phyloP scores from a whole-genome alignment of 805 yeast genomes.

The Kockiozyma suomiensis region DNA sequence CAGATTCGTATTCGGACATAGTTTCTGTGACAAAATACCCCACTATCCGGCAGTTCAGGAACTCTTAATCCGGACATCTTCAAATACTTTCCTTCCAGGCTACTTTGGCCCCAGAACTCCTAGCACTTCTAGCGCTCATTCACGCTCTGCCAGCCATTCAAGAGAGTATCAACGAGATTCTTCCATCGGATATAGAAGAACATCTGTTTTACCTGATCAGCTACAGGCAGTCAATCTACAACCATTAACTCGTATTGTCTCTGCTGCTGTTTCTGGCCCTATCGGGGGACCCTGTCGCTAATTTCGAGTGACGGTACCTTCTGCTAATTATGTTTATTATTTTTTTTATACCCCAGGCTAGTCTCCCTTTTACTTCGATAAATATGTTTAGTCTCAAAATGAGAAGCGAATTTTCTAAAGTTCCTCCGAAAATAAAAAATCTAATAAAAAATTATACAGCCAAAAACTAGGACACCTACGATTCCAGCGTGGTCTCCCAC shows the following conservation, averaged over 20 bases:
- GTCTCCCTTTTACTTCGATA: too few relatives aligned
- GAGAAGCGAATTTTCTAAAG: too few relatives aligned
- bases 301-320: too few relatives aligned
- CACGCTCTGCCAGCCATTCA: background rate
- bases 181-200: background rate
- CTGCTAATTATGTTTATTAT: too few relatives aligned
- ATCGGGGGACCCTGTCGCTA: too few relatives aligned
- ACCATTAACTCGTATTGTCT: background rate
- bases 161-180: background rate
- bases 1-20: background rate
- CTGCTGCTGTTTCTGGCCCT: too few relatives aligned
- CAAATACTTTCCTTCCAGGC: background rate
- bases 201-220: constrained; percentile 2
- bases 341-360: too few relatives aligned
- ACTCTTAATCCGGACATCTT: background rate
- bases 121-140: background rate
- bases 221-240: background rate
- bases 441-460: too few relatives aligned
- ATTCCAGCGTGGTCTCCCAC: background rate
- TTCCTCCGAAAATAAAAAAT: background rate
- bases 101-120: background rate
- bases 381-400: too few relatives aligned
- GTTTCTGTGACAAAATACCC: background rate
- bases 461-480: background rate
- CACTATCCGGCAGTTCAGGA: background rate